A percentile compares a stretch with the other conserved stretches of the same genome.
These are phyloP conservation scores for Pichia sp. DNA, from an alignment of 1,139 yeast genomes.

Conservation along the genomic window DNA sequence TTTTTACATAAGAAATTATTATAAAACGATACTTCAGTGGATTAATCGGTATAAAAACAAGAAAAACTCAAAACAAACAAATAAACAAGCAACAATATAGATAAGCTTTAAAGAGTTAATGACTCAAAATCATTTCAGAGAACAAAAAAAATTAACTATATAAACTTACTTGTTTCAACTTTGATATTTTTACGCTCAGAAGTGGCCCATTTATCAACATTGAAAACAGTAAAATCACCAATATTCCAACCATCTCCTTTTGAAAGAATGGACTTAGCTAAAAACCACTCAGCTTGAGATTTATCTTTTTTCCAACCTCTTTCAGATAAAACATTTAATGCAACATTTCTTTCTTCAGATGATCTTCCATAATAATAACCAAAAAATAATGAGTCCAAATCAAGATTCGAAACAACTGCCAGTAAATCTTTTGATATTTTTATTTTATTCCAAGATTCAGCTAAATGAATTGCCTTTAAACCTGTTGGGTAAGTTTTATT, in stretches of 20 bases:
- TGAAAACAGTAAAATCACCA: constrained; percentile 38
- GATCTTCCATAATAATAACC: constrained; percentile 56
- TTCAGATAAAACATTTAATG: constrained; percentile 27
- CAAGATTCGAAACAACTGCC: constrained; percentile 32
- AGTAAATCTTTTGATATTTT: constrained; percentile 35
- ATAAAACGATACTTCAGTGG: no score
- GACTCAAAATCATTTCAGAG: background rate
- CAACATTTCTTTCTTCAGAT: constrained; percentile 39
- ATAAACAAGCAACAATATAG: no score
- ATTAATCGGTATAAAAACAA: no score
- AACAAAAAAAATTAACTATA: background rate
- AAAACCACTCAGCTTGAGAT: constrained; percentile 34
- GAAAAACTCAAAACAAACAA: no score
- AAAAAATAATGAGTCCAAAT: constrained; percentile 47
- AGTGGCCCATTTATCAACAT: constrained; percentile 36
- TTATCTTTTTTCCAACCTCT: constrained; percentile 31
- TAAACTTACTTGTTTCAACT: constrained; percentile 22
- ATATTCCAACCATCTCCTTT: constrained; percentile 34
- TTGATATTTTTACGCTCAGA: constrained; percentile 25
- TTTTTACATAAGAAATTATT: no score
- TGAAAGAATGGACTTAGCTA: constrained; percentile 33
- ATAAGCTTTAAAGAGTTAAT: no score
- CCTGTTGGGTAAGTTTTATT: constrained; percentile 26
- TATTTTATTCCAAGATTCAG: constrained; percentile 43
- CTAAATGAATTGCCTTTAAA: constrained; percentile 30